phyloP scores from a whole-genome alignment of 371 early-diverging fungal genomes.

The Batkoa obscura region DNA sequence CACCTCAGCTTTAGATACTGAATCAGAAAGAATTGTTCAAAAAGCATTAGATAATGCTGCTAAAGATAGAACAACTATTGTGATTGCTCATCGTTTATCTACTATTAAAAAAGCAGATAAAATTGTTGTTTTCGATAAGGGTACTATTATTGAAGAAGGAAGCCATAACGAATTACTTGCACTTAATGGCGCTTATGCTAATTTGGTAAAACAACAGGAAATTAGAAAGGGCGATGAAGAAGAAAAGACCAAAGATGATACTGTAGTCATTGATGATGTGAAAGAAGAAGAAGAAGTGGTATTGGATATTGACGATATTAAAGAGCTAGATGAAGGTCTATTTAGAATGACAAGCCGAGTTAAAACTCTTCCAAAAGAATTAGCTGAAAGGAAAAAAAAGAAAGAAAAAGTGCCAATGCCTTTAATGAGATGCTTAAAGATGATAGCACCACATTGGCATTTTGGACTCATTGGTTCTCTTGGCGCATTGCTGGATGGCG shows the following conservation, averaged over 20 bases:
- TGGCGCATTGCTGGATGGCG: constrained; percentile 15
- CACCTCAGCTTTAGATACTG: constrained; percentile 43
- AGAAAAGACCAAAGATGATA: not conserved
- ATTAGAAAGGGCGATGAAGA: not conserved
- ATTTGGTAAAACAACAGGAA: constrained; percentile 33
- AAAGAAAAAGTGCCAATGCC: constrained; percentile 2
- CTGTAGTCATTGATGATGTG: not conserved
- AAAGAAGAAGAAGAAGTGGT: not conserved
- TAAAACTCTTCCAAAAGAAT: not conserved
- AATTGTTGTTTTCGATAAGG: constrained; percentile 60
- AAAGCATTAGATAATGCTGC: constrained; percentile 41
- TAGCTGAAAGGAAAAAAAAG: not conserved
- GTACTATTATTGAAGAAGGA: constrained; percentile 49
- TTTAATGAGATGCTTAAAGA: not conserved
- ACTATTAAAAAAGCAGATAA: constrained; percentile 46
- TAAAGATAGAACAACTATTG: constrained; percentile 45
- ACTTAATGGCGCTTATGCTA: constrained; percentile 15
- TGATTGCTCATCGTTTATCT: constrained; percentile 58
- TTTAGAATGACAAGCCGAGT: not conserved
- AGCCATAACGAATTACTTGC: constrained; percentile 46
- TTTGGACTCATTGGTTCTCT: constrained; percentile 15
- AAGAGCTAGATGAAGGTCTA: too few species aligned
- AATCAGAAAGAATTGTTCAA: constrained; percentile 50
- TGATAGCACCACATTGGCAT: constrained; percentile 20
- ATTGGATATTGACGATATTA: too few species aligned